Base-by-base conservation (phyloP, 2,329 filamentous ascomycete genomes). In the Fusarium bulbicola region DNA sequence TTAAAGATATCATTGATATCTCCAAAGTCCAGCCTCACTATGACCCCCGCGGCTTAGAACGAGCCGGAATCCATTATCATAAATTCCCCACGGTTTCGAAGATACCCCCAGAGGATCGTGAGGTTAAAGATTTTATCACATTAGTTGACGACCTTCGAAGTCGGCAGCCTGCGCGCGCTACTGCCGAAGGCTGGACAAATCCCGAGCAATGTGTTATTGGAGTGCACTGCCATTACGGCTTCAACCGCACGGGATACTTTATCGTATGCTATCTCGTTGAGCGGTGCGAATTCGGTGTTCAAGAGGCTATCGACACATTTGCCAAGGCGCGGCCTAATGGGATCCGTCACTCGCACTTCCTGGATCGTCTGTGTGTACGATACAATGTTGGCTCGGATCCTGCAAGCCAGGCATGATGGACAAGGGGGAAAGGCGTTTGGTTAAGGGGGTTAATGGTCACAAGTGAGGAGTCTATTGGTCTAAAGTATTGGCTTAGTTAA, bases 211-310 rank as follows among this genome's bases (percentile, higher is more conserved):
- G 77, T n/a, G 84, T 92, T 53, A 89, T 97, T 58, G 95, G 92
- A 6, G 94, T 97, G 0, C 95, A 98, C 80, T 98, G 95, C 78
- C 95, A 98, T 79, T 98, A 98, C 76, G 95, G 95, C 1, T 98
- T 97, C 84, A 98, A 98, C 80, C 89, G 95, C 28, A 98, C 95
- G 0, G 95, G 95, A 1, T 97, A 95, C 80, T 93, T 98, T 79
- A 90, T 98, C 57, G 92, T 94, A 37, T 94, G 92, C 78, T 98
- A 98, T 79, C 85, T 98, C n/a, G 92, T 98, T 20, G 95, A 98
- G 83, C 86, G 90, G 52, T 89, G 92, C 74, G 91, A 89, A 1
- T 95, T 90, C 77, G 85, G 84, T 28, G 89, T 97, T 5, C 89
- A 93, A 76, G 90, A 92, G 61, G 95, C 95, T 3, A 91, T 98